Percentiles rank a stretch among this genome's conserved stretches.
These are phyloP conservation scores for Baorangia bicolor DNA, from an alignment of 768 basidiomycete genomes.

Conservation along the genomic window DNA sequence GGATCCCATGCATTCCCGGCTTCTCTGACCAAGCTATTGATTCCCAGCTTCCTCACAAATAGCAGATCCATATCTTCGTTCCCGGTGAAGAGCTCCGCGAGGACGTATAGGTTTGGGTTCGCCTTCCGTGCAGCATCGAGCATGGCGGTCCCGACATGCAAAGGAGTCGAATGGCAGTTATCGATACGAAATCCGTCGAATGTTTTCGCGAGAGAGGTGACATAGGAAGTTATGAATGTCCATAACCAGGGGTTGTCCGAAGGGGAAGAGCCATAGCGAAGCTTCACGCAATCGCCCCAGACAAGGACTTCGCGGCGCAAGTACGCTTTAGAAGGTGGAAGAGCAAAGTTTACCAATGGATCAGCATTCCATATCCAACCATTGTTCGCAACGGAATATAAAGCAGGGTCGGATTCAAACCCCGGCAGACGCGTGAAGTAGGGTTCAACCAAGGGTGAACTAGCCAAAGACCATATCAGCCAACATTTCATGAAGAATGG, in stretches of 20 bases:
- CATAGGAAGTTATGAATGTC: constrained; percentile 86
- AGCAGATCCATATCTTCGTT: constrained; percentile 89
- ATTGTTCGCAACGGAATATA: constrained; percentile 91
- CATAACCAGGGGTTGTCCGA: constrained; percentile 92
- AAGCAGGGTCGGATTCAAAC: constrained; percentile 47
- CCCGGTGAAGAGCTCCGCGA: constrained; percentile 96
- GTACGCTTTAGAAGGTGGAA: constrained; percentile 90
- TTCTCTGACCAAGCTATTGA: constrained; percentile 93
- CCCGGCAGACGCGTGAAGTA: constrained; percentile 88
- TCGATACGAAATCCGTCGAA: constrained; percentile 98
- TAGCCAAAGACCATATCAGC: constrained; percentile 32
- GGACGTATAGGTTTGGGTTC: constrained; percentile 93
- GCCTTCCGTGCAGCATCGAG: constrained; percentile 87
- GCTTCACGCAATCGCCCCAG: constrained; percentile 98
- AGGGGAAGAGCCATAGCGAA: constrained; percentile 84
- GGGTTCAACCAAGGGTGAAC: constrained; percentile 80
- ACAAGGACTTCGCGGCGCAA: constrained; percentile 94
- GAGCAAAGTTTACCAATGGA: constrained; percentile 92
- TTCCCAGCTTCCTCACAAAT: constrained; percentile 88
- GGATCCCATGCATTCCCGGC: constrained; percentile 90
- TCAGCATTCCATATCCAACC: constrained; percentile 99
- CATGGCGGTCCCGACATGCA: constrained; percentile 93
- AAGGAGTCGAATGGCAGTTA: constrained; percentile 96
- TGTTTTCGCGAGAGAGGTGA: constrained; percentile 69
- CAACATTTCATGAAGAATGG: not conserved